Evolutionary conservation across 495 filamentous ascomycete species (phyloP), one percentile per base, ranked within the genome.

Genomic region (Penicillium pulvis): DNA sequence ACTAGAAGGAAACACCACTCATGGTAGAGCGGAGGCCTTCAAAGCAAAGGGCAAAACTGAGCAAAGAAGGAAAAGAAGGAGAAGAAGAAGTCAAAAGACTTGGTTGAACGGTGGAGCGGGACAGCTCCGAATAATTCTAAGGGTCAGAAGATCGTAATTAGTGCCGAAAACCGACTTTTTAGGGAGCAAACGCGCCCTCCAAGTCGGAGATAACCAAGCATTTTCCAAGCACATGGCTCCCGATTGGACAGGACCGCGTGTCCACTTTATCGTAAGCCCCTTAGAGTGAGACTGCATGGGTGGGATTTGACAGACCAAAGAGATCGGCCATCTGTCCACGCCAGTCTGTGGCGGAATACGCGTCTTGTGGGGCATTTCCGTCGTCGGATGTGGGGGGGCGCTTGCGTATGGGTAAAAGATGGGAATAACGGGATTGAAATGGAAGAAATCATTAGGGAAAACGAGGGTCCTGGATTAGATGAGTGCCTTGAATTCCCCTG

Each of bases 291-390:
- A 9, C 19, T 23, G 42, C 42, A 44, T 10, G 46, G 14, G n/a
- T 49, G 26, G 46, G 26, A 49, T 49, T 49, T 31, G 46, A 31
- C 46, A 30, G 46, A 9, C 4, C 24, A 11, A 49, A 28, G 33
- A 1, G 46, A 49, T 49, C 46, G 26, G 10, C 23, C n/a, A 2
- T 17, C 7, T 17, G 26, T 24, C 46, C 46, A 49, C 46, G 16
- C 46, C 23, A 17, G 26, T 49, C 46, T 31, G 46, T 17, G 26
- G 16, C 46, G 26, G 26, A 49, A 24, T 49, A 52, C 49, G 49
- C 49, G 49, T 52, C 49, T 52, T 52, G 49, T 52, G 49, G 49
- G 31, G 49, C 49, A 14, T 23, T 12, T 19, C 11, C 35, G 30
- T 12, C 49, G 17, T 39, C n/a, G 3, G 17, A 6, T 39, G 49